A percentile compares a stretch with the other conserved stretches of the same genome.
Conservation (phyloP, 495 filamentous ascomycete species). For the Lophiostoma macrostomum region DNA sequence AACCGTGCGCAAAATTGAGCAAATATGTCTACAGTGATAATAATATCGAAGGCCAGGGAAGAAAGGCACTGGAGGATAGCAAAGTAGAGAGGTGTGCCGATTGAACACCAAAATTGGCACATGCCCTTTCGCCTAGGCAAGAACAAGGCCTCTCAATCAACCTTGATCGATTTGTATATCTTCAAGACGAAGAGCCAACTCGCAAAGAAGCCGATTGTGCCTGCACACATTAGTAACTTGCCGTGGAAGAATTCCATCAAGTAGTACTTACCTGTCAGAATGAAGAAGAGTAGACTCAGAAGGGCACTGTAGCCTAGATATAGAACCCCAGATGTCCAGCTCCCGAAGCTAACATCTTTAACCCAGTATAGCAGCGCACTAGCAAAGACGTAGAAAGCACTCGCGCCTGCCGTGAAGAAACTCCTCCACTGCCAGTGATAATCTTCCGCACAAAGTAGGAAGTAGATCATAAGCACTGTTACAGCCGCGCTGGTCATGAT, state of each 20-base stretch:
- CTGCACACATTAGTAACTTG: conserved; percentile 45
- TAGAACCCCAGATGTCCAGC: conserved; percentile 78
- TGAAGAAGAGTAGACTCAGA: conserved; percentile 86
- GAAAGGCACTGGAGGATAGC: no score
- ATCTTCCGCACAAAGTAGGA: conserved; percentile 90
- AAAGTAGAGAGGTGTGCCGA: no score
- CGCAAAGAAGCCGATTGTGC: conserved; percentile 91
- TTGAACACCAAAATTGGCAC: no score
- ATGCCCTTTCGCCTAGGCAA: no score
- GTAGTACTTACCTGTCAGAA: conserved; percentile 75
- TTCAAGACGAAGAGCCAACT: conserved; percentile 90
- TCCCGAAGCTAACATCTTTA: conserved; percentile 77
- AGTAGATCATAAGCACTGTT: conserved; percentile 89
- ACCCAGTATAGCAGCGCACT: conserved; percentile 87
- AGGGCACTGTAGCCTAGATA: conserved; percentile 91
- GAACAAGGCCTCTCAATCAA: conserved; percentile 62
- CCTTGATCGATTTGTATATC: conserved; percentile 94
- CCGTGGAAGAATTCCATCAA: not conserved
- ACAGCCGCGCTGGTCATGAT: conserved; percentile 91
- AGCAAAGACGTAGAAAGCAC: conserved; percentile 82
- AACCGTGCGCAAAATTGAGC: no score
- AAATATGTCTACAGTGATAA: no score
- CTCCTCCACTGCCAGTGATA: conserved; percentile 98
- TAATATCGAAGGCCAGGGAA: no score
- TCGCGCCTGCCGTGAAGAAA: conserved; percentile 83